phyloP scores from a whole-genome alignment of 2,329 filamentous ascomycete species.

The Hypoxylon sp. region DNA sequence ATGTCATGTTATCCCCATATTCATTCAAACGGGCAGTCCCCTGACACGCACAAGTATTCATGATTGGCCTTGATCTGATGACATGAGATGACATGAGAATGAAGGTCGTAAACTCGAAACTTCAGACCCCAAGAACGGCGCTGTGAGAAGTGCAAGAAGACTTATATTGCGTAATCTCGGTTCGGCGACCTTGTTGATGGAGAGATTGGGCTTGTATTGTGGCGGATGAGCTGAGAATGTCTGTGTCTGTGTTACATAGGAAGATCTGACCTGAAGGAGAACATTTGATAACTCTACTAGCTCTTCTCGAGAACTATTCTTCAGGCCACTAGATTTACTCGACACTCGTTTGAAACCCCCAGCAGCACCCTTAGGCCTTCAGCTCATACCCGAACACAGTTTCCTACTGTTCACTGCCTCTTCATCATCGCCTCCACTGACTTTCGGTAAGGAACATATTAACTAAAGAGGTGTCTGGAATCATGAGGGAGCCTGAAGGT shows the following conservation, averaged over 20 bases:
- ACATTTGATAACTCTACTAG: background rate
- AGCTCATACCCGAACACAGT: background rate
- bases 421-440: background rate
- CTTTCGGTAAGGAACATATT: background rate
- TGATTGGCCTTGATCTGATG: slow-evolving; percentile 1
- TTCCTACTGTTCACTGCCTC: background rate
- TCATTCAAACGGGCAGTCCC: background rate
- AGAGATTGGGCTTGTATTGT: background rate
- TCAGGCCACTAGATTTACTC: background rate
- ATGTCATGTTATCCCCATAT: slow-evolving; percentile 1
- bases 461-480: background rate
- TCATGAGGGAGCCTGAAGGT: slow-evolving; percentile 3
- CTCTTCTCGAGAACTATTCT: background rate
- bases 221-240: background rate
- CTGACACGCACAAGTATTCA: background rate
- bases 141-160: background rate
- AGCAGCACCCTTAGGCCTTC: background rate
- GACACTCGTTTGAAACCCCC: background rate
- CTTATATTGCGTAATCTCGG: background rate
- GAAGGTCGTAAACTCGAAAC: background rate
- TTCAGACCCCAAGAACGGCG: background rate
- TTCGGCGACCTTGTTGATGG: background rate
- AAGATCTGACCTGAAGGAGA: background rate
- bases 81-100: background rate
- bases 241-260: background rate